Evolutionary conservation across 2,329 filamentous ascomycete species (phyloP), one percentile per base, ranked within the genome.

Genomic region (Penicillium hordei): DNA sequence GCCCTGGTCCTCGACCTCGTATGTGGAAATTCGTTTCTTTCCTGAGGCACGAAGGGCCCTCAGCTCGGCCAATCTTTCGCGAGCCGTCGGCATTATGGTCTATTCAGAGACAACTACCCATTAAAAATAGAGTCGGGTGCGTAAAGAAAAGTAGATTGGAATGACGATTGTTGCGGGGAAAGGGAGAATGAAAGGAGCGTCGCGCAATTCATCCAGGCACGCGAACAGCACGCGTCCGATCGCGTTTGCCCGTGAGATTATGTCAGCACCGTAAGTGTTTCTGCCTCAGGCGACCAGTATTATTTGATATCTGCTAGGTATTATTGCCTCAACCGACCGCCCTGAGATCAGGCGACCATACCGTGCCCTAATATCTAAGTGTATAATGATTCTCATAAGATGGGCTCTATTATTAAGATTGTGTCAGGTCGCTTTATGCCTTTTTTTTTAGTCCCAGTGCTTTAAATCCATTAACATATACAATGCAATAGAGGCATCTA

Each of bases 11-110:
- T 91, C 85, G 60, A 97, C 86, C 76, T 96, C 82, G 79, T 97
- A 99, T 59, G 84, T 86, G 68, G 92, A 89, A 63, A 96, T 87
- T 65, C 89, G 88, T 77, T 94, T 97, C 82, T 96, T 96, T 77
- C 94, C 94, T 53, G 92, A 86, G 68, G 90, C 86, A 70, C 92
- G 89, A 65, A 96, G 85, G 72, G 90, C 92, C 69, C 86, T 86
- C 64, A 97, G 85, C 82, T 96, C 90, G 52, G 90, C 92, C 58
- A 78, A 66, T 55, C 64, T 72, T 27, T 72, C 71, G 42, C 68
- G 70, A 61, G 66, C 62, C 57, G 71, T 65, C 64, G 71, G 65
- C 73, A 76, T 76, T 63, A 53, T 60, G 45, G 33, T 38, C 34
- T 40, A 10, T 40, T 62, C 55, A 61, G 44, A 55, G 57, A 60